Conservation (phyloP, 306 rosid genomes). For the Trichosanthes truncata region DNA sequence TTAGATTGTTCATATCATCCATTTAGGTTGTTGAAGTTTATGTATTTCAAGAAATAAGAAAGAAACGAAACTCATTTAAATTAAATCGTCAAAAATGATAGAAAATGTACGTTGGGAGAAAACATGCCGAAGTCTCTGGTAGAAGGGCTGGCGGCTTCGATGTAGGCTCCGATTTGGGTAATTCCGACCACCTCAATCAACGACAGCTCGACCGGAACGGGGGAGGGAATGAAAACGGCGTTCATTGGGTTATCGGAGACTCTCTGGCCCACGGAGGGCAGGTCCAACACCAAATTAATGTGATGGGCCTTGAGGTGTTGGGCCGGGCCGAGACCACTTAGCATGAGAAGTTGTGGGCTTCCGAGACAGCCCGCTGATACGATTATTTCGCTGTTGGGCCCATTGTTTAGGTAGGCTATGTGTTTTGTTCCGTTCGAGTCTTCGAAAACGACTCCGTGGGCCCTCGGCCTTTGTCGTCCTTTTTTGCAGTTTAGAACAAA, state of each 20-base stretch:
- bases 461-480: conserved; percentile 37
- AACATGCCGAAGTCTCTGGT: conserved; percentile 55
- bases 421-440: conserved; percentile 34
- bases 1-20: too few species aligned
- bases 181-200: conserved; percentile 48
- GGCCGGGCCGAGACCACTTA: conserved; percentile 57
- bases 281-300: conserved; percentile 31
- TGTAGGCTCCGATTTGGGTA: conserved; percentile 36
- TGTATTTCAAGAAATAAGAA: too few species aligned
- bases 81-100: too few species aligned
- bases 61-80: too few species aligned
- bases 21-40: too few species aligned
- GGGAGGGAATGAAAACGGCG: conserved; percentile 59
- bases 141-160: conserved; percentile 52
- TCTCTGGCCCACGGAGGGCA: conserved; percentile 51
- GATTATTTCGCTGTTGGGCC: conserved; percentile 34
- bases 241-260: conserved; percentile 73
- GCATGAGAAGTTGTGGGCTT: conserved; percentile 65
- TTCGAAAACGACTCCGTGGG: conserved; percentile 45
- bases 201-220: conserved; percentile 40
- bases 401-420: conserved; percentile 27
- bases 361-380: conserved; percentile 67
- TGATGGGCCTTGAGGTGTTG: conserved; percentile 36
- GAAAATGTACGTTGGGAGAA: conserved; percentile 38
- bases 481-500: too few species aligned